Evolutionary conservation across 257 asterid species (phyloP).

Genomic region (Linaria vulgaris): DNA sequence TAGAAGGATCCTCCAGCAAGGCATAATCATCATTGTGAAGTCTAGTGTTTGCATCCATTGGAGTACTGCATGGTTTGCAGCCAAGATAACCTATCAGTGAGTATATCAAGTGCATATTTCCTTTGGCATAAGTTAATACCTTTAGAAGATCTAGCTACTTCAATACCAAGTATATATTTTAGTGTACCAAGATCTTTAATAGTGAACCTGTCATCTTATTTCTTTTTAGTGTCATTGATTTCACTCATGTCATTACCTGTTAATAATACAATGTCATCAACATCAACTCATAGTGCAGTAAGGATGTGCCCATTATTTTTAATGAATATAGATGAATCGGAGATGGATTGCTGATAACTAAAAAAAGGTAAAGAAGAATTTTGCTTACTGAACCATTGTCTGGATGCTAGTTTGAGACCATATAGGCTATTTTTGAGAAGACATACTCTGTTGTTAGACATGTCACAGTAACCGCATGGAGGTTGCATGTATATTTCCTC

Average conservation of each 20-base stretch:
- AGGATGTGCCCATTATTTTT: background rate
- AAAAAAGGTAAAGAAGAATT: background rate
- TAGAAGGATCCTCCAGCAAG: too few relatives aligned
- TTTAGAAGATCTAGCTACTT: background rate
- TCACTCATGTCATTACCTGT: background rate
- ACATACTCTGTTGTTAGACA: background rate
- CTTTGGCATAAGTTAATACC: background rate
- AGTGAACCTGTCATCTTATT: background rate
- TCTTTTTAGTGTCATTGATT: background rate
- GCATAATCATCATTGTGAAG: background rate
- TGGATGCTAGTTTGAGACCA: background rate
- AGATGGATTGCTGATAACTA: background rate
- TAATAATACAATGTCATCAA: background rate
- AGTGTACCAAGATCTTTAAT: background rate
- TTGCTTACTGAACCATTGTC: background rate
- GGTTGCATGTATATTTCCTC: background rate
- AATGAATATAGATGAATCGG: background rate
- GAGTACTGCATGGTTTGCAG: background rate
- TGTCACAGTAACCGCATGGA: background rate
- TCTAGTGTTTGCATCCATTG: background rate
- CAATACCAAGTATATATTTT: background rate
- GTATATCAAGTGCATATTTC: background rate
- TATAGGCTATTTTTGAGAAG: background rate
- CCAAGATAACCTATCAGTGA: background rate
- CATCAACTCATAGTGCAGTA: background rate